Evolutionary conservation across 73 alveolate species (phyloP).

Genomic region (Blepharisma japonicum): DNA sequence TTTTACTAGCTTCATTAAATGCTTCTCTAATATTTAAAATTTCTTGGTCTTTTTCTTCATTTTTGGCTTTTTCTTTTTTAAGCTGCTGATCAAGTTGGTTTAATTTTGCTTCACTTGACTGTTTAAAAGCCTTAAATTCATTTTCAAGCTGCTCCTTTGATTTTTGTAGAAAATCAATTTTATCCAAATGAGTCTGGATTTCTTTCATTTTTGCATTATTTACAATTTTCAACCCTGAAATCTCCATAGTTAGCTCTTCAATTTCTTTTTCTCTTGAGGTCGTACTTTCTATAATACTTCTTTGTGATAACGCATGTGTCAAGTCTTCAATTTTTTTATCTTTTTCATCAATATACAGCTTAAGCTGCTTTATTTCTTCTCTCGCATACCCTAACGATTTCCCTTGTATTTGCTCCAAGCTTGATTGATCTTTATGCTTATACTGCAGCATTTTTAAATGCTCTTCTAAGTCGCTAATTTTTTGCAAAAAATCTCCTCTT

Average conservation of each 20-base stretch:
- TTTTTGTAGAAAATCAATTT: neutral
- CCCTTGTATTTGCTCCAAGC: constrained; percentile 8
- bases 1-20: neutral
- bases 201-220: constrained; percentile 10
- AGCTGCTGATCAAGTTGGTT: neutral
- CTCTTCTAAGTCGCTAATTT: constrained; percentile 14
- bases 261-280: constrained; percentile 15
- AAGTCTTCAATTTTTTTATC: constrained; percentile 20
- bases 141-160: neutral
- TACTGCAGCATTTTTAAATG: neutral
- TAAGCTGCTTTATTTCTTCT: neutral
- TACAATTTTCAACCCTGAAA: neutral
- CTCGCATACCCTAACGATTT: constrained; percentile 16
- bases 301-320: constrained; percentile 8
- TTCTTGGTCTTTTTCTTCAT: neutral
- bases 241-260: constrained; percentile 20
- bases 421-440: neutral
- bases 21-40: neutral
- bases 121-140: neutral
- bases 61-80: neutral
- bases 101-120: neutral
- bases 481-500: neutral
- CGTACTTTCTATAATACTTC: neutral
- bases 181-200: neutral
- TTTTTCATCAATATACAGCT: neutral